Base-by-base conservation (phyloP, 164 flowering plant species). In the Tetracentron sinense region DNA sequence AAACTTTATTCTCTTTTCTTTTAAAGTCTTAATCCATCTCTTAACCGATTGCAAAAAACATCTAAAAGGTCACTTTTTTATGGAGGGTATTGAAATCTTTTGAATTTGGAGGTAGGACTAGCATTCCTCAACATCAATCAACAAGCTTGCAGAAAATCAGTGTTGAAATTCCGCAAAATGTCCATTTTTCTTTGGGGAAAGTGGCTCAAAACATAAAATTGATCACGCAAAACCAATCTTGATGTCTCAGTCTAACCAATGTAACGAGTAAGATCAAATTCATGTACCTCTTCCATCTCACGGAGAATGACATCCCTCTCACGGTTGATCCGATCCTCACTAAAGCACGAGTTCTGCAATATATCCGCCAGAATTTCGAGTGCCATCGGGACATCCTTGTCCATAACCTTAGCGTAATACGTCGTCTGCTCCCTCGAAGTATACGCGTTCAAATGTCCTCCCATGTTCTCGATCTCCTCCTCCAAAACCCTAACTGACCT, bases 391-490 rank as follows among this genome's bases (percentile, higher is more conserved):
- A 74, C 82, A 53, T 80, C 73, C 61, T 71, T 68, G 11, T 30
- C 68, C 71, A 78, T 44, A 0, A 78, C 79, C 63, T 76, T 82
- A 1, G 83, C 82, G 27, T 69, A 78, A 62, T 77, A 82, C 4
- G 80, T 73, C 10, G 83, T 82, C 72, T 82, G 86, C 72, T 82
- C 86, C 66, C 86, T 70, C 7, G 82, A 74, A 8, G 84, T 80
- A 54, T 73, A 78, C 6, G 82, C 86, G 69, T 80, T 80, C 62
- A 82, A 62, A 60, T 78, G 84, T 6, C 82, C 84, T 4, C 84
- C 86, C 82, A 82, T 76, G 28, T 80, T 76, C 82, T 80, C 86
- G 52, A 82, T 78, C 68, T 80, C 83, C 68, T 80, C 78, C 67
- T 78, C 82, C 66, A 80, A 56, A 29, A 44, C 70, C 58, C 73